These are phyloP conservation scores for Chlorella sp. DNA, from an alignment of 139 green algal species.

Conservation along the genomic window DNA sequence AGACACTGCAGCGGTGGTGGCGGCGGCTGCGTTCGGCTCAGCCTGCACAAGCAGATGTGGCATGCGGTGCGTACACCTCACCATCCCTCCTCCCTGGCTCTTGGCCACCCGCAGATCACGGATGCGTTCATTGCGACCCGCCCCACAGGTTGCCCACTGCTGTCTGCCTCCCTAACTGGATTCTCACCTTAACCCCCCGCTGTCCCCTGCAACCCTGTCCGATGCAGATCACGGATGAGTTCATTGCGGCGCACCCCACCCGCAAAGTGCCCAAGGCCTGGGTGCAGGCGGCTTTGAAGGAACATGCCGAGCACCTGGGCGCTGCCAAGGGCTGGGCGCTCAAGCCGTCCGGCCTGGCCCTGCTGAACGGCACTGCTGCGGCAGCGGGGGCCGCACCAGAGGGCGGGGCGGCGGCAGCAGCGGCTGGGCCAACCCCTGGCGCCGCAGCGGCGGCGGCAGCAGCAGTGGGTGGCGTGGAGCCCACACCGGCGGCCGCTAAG, in stretches of 20 bases:
- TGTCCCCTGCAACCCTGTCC: background rate
- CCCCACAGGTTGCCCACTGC: no score
- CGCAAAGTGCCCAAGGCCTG: slow-evolving; percentile 57
- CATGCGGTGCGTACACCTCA: no score
- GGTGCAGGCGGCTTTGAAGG: slow-evolving; percentile 53
- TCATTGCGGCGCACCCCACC: slow-evolving; percentile 45
- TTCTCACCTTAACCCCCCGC: background rate
- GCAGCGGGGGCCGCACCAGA: background rate
- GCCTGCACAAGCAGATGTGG: no score
- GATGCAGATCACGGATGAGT: slow-evolving; percentile 40
- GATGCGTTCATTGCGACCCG: no score
- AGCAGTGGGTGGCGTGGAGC: background rate
- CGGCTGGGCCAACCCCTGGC: background rate
- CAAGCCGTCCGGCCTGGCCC: background rate
- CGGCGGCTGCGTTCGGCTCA: no score
- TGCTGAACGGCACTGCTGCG: background rate
- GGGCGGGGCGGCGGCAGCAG: background rate
- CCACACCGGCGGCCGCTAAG: background rate
- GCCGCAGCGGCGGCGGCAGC: background rate
- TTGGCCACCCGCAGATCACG: no score
- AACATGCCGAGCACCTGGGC: slow-evolving; percentile 31
- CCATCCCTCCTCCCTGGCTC: no score
- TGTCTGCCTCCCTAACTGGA: no score
- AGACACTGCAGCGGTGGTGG: no score
- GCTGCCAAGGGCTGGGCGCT: slow-evolving; percentile 14